phyloP scores from a whole-genome alignment of 148 eudicot species.

The Fagopyrum tataricum region DNA sequence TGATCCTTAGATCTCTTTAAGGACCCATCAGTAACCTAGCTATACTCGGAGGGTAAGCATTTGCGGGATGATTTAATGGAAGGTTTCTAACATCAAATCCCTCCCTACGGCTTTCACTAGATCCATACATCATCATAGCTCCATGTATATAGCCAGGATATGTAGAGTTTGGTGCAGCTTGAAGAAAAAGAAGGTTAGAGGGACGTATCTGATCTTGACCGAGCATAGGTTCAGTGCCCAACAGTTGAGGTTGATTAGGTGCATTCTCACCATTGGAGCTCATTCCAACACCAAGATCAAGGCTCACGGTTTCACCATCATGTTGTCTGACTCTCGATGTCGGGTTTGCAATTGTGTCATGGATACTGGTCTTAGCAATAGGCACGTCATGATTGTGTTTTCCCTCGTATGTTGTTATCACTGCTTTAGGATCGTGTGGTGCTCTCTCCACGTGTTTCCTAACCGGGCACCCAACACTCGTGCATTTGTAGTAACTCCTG shows the following conservation, averaged over 20 bases:
- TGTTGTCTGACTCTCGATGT: constrained; percentile 39
- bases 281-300: constrained; percentile 82
- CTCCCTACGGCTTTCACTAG: constrained; percentile 48
- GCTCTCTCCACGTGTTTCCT: constrained; percentile 98
- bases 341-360: constrained; percentile 17
- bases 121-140: constrained; percentile 42
- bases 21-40: constrained; percentile 74
- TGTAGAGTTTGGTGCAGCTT: constrained; percentile 21
- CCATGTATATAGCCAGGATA: constrained; percentile 60
- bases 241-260: constrained; percentile 25
- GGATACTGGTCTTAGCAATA: constrained; percentile 13
- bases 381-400: constrained; percentile 98
- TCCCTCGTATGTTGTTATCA: constrained; percentile 93
- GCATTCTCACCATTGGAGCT: constrained; percentile 32
- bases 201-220: constrained; percentile 30
- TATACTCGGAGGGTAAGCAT: constrained; percentile 51
- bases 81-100: constrained; percentile 39
- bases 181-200: constrained; percentile 34
- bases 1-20: constrained; percentile 20
- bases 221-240: constrained; percentile 18
- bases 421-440: constrained; percentile 95
- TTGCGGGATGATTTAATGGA: constrained; percentile 51
- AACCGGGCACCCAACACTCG: constrained; percentile 80
- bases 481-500: constrained; percentile 99
- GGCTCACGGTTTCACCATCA: constrained; percentile 52